Evolutionary conservation across 805 yeast species (phyloP).

Genomic region (Lipomyces orientalis): DNA sequence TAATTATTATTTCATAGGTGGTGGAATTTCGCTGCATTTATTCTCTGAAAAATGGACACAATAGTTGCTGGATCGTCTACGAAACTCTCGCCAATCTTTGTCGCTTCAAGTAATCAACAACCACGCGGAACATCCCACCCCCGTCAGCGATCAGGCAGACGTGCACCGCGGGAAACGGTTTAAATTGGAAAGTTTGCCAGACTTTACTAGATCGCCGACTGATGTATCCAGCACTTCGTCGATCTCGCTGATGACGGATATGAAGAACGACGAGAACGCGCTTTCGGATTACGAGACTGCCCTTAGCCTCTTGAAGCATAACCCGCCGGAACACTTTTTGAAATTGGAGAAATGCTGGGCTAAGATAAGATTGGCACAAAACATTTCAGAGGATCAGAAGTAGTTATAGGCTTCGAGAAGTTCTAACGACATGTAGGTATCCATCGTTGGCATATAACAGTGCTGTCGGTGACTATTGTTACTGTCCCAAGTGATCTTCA

Average conservation of each 20-base stretch:
- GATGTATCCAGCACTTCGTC: neutral
- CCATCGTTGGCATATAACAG: neutral
- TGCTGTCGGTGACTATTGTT: neutral
- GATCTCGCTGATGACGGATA: neutral
- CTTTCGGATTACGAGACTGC: neutral
- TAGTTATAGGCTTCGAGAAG: too few relatives aligned
- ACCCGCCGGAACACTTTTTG: conserved; percentile 1
- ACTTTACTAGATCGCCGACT: neutral
- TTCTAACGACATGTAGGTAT: too few relatives aligned
- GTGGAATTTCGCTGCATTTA: neutral
- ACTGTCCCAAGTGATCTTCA: neutral
- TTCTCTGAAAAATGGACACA: neutral
- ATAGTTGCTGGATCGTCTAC: neutral
- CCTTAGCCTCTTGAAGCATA: neutral
- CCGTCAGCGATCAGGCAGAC: neutral
- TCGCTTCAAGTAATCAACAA: neutral
- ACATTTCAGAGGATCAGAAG: too few relatives aligned
- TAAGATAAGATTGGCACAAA: too few relatives aligned
- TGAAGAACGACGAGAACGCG: too few relatives aligned
- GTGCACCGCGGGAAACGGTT: neutral
- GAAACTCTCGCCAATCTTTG: neutral
- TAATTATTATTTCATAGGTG: too few relatives aligned
- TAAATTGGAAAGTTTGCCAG: neutral
- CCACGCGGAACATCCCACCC: neutral
- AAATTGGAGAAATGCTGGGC: too few relatives aligned